Conservation (phyloP, 2,329 filamentous ascomycete genomes). For the Ceratocystis variospora region DNA sequence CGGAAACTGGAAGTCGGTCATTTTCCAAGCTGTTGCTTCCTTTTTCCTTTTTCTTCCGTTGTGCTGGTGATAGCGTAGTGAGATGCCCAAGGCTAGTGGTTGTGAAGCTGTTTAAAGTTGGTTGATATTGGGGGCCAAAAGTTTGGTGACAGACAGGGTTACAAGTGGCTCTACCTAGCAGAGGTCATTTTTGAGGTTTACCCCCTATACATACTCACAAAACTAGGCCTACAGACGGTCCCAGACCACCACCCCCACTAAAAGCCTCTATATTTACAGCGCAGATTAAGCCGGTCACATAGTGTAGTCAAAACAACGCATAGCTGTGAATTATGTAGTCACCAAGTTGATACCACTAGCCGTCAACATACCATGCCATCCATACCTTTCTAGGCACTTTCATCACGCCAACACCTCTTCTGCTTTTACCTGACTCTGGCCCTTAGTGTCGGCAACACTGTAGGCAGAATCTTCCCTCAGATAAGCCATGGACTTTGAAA, state of each 20-base stretch:
- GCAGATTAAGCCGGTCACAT: neutral
- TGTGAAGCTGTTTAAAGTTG: neutral
- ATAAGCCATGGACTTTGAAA: constrained; percentile 44
- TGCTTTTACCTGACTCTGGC: neutral
- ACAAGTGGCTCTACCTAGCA: neutral
- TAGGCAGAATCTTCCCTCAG: constrained; percentile 49
- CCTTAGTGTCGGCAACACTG: constrained; percentile 40
- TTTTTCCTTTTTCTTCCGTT: too few species aligned
- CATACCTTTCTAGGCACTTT: neutral
- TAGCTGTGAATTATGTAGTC: constrained; percentile 4
- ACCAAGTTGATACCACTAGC: neutral
- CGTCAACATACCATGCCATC: neutral
- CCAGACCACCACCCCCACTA: neutral
- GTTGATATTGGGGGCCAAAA: neutral
- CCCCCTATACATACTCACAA: too few species aligned
- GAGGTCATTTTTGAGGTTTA: too few species aligned
- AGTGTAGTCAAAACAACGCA: neutral
- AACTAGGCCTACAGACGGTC: too few species aligned
- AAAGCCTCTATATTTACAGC: neutral
- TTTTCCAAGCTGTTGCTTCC: neutral
- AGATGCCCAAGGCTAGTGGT: neutral
- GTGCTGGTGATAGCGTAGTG: too few species aligned
- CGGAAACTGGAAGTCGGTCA: constrained; percentile 39
- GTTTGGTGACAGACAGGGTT: neutral
- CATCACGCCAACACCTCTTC: neutral